phyloP scores from a whole-genome alignment of 2,329 filamentous ascomycete species.

The Mariannaea elegans region DNA sequence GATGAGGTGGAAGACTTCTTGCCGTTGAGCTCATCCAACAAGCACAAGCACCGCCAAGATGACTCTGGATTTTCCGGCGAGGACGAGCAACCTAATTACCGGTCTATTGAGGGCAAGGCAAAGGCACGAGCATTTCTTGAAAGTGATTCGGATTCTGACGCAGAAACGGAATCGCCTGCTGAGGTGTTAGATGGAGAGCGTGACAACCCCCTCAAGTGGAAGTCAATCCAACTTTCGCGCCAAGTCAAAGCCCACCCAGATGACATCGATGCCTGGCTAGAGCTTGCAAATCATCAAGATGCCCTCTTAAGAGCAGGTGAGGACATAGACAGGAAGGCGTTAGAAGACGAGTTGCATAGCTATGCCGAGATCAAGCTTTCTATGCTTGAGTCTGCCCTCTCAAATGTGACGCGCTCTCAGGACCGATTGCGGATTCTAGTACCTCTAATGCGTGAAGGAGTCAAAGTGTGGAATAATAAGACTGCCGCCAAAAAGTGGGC shows the following conservation, averaged over 20 bases:
- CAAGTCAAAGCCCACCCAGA: slow-evolving; percentile 71
- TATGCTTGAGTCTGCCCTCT: slow-evolving; percentile 80
- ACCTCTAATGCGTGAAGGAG: slow-evolving; percentile 77
- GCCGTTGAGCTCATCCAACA: slow-evolving; percentile 53
- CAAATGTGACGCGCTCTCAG: slow-evolving; percentile 56
- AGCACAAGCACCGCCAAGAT: slow-evolving; percentile 49
- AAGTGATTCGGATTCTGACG: slow-evolving; percentile 60
- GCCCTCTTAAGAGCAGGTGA: slow-evolving; percentile 64
- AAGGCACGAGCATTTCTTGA: slow-evolving; percentile 58
- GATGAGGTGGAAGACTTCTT: slow-evolving; percentile 57
- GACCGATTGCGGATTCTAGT: slow-evolving; percentile 70
- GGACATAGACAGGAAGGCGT: slow-evolving; percentile 54
- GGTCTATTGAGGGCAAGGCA: slow-evolving; percentile 72
- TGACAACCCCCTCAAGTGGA: slow-evolving; percentile 59
- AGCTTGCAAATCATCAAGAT: slow-evolving; percentile 82
- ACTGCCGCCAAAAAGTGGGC: slow-evolving; percentile 72
- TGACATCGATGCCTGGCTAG: slow-evolving; percentile 78
- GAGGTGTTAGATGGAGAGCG: slow-evolving; percentile 44
- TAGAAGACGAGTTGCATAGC: slow-evolving; percentile 70
- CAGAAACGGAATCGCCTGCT: slow-evolving; percentile 53
- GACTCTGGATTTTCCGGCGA: slow-evolving; percentile 53
- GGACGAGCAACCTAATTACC: slow-evolving; percentile 65
- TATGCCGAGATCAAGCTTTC: slow-evolving; percentile 82
- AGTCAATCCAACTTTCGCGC: slow-evolving; percentile 69
- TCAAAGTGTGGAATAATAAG: slow-evolving; percentile 75